Evolutionary conservation across 176 grass and related monocot species (phyloP).

Genomic region (Phoenix roebelenii): DNA sequence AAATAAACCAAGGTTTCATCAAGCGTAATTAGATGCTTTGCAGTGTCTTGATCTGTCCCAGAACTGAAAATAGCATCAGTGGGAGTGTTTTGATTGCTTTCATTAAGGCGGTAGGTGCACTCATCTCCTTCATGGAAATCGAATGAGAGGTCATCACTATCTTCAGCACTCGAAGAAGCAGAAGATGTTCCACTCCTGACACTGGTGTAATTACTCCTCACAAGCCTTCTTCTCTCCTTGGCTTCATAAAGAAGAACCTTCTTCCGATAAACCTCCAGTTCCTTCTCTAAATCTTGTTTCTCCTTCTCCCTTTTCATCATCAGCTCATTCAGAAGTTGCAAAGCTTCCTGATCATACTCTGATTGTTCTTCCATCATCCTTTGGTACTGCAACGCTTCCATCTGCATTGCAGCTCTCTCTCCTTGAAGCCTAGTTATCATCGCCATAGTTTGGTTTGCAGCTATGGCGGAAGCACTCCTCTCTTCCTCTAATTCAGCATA

Average conservation of each 20-base stretch:
- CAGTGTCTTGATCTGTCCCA: constrained; percentile 29
- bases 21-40: constrained; percentile 39
- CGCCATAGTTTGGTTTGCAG: constrained; percentile 94
- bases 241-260: constrained; percentile 63
- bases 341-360: constrained; percentile 91
- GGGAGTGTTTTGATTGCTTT: constrained; percentile 44
- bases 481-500: constrained; percentile 93
- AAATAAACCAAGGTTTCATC: constrained; percentile 63
- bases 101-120: constrained; percentile 44
- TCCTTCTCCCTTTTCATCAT: constrained; percentile 91
- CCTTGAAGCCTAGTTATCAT: constrained; percentile 99
- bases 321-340: constrained; percentile 76
- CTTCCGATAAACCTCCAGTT: constrained; percentile 47
- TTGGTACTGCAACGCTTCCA: constrained; percentile 98
- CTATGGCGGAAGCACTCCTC: constrained; percentile 75
- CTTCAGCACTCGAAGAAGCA: constrained; percentile 76
- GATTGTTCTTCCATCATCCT: constrained; percentile 96
- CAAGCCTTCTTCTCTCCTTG: constrained; percentile 44
- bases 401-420: constrained; percentile 98
- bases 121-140: constrained; percentile 54
- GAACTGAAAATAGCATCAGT: constrained; percentile 44
- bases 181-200: constrained; percentile 52
- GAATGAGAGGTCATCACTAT: constrained; percentile 53
- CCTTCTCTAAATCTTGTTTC: constrained; percentile 80
- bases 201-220: constrained; percentile 33